phyloP scores from a whole-genome alignment of 225 moss, liverwort and hornwort species.

The Bryoerythrophyllum caledonicum region DNA sequence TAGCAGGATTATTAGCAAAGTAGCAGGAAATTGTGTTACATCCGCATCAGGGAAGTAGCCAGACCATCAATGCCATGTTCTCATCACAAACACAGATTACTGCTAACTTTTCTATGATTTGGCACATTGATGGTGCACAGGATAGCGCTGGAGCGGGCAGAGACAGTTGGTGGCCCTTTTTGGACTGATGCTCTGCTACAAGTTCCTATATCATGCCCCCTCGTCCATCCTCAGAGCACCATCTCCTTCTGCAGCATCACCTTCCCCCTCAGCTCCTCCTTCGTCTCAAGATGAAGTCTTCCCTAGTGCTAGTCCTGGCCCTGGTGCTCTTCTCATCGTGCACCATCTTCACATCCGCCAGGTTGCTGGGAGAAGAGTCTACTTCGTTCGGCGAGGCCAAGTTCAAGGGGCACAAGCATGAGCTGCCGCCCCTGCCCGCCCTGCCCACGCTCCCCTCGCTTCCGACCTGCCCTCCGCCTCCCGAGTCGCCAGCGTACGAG shows the following conservation, averaged over 20 bases:
- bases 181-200: slow-evolving; percentile 21
- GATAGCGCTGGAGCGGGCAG: slow-evolving; percentile 11
- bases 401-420: slow-evolving; percentile 5
- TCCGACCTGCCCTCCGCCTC: slow-evolving; percentile 40
- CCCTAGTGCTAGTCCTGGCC: slow-evolving; percentile 12
- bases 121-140: slow-evolving; percentile 18
- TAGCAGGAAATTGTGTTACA: too few species aligned
- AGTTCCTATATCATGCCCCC: slow-evolving; percentile 23
- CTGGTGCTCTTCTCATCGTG: slow-evolving; percentile 12
- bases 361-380: slow-evolving; percentile 21
- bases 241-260: neutral
- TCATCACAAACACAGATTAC: too few species aligned
- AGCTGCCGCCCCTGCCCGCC: slow-evolving; percentile 4
- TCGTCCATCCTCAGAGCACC: neutral
- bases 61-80: too few species aligned
- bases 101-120: too few species aligned
- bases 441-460: slow-evolving; percentile 15
- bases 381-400: neutral
- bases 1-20: too few species aligned
- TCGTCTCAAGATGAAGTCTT: slow-evolving; percentile 34
- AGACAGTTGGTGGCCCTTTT: slow-evolving; percentile 18
- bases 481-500: neutral
- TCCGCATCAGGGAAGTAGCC: too few species aligned
- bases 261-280: neutral
- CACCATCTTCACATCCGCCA: slow-evolving; percentile 9